Evolutionary conservation across 2,329 filamentous ascomycete species (phyloP), one percentile per base, ranked within the genome.

Genomic region (Akanthomyces uredinophilus): DNA sequence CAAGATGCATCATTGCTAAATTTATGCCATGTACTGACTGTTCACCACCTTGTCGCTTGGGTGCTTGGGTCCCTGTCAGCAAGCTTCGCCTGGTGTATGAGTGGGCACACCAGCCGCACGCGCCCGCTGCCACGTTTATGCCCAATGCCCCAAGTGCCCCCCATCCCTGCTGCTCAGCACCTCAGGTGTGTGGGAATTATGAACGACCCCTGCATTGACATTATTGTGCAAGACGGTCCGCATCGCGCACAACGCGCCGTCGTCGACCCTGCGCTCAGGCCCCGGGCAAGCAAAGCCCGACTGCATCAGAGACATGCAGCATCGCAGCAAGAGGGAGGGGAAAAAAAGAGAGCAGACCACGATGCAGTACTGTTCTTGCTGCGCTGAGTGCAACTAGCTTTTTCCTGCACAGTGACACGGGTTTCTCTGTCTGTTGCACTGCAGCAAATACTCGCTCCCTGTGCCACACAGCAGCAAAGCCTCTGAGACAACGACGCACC

Each of bases 281-380:
- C 57, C 8, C 35, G 11, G 7, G 32, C 32, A 35, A 35, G 32
- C 32, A 35, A 50, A 4, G 22, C 46, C 46, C 46, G 5, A n/a
- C 46, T 22, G 57, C 37, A 60, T 60, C 39, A 54, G 41, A 60
- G 58, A 60, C 58, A 60, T 54, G 58, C 49, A 60, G 57, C 57
- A 2, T 35, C 7, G 32, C 32, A 35, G 29, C 29, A 32, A 32
- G 29, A 8, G 29, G 8, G 8, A 32, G 8, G 8, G 8, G 8
- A 32, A 32, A 32, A 32, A 32, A 32, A 35, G 10, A 35, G 10
- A 35, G 22, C 18, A 47, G 8, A 49, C 32, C n/a, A 58, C 16
- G n/a, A 58, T 29, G 53, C 53, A n/a, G n/a, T 47, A 16, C 29
- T 37, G n/a, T 39, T n/a, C 35, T 3, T 50, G 35, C 27, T n/a